Evolutionary conservation across 495 filamentous ascomycete species (phyloP).

Genomic region (Penicillium daleae): DNA sequence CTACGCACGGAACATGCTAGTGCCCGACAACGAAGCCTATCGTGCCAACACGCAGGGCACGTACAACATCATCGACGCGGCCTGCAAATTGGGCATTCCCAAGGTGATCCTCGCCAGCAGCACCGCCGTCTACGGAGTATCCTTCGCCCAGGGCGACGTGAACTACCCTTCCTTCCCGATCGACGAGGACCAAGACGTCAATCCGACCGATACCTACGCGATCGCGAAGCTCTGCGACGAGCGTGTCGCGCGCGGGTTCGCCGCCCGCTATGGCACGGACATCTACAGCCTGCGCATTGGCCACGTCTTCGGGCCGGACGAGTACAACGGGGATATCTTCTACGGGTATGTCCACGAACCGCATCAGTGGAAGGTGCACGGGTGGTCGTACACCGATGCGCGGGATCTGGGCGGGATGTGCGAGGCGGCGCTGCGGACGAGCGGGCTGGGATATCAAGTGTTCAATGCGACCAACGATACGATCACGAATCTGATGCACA

Average conservation of each 20-base stretch:
- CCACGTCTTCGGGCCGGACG: conserved; percentile 59
- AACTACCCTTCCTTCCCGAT: conserved; percentile 57
- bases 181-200: conserved; percentile 55
- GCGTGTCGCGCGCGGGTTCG: conserved; percentile 55
- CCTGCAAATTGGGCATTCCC: conserved; percentile 59
- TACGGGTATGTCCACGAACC: conserved; percentile 55
- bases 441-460: conserved; percentile 58
- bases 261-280: conserved; percentile 53
- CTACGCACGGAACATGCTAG: conserved; percentile 61
- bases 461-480: conserved; percentile 64
- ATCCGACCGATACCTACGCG: conserved; percentile 60
- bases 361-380: conserved; percentile 55
- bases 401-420: conserved; percentile 56
- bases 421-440: conserved; percentile 21
- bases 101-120: conserved; percentile 60
- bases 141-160: conserved; percentile 57
- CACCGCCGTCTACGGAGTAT: conserved; percentile 60
- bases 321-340: conserved; percentile 53
- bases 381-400: conserved; percentile 63
- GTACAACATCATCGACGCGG: conserved; percentile 63
- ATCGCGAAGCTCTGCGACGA: conserved; percentile 61
- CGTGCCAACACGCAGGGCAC: conserved; percentile 53
- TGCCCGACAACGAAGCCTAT: conserved; percentile 61
- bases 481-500: conserved; percentile 42
- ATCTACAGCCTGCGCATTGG: conserved; percentile 63